A percentile compares a stretch with the other conserved stretches of the same genome.
phyloP scores from a whole-genome alignment of 106 monocot genomes.

The Acorus gramineus region DNA sequence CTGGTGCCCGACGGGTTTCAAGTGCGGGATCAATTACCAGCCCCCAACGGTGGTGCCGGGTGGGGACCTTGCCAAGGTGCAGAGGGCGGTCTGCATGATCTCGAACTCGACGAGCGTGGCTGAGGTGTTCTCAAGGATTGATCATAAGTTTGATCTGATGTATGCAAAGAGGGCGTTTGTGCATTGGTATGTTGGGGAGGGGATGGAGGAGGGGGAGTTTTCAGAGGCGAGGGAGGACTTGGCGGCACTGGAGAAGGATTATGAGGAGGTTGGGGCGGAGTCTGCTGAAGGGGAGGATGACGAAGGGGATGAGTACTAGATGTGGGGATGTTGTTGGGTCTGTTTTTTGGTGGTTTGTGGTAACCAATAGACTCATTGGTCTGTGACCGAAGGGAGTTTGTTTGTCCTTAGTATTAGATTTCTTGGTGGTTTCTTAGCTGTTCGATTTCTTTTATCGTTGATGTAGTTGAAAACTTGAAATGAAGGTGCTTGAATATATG shows the following conservation, averaged over 20 bases:
- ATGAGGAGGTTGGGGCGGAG: slow-evolving; percentile 12
- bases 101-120: slow-evolving; percentile 16
- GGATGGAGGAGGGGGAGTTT: slow-evolving; percentile 18
- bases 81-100: slow-evolving; percentile 16
- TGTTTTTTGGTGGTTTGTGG: neutral
- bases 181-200: slow-evolving; percentile 16
- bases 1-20: slow-evolving; percentile 20
- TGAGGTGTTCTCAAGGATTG: slow-evolving; percentile 14
- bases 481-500: too few species aligned
- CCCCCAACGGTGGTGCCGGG: slow-evolving; percentile 11
- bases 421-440: too few species aligned
- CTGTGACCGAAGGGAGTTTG: neutral
- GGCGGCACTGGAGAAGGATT: slow-evolving; percentile 22
- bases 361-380: neutral
- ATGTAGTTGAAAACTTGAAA: too few species aligned
- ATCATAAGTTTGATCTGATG: slow-evolving; percentile 17
- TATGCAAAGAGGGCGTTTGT: slow-evolving; percentile 13
- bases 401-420: neutral
- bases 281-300: slow-evolving; percentile 7
- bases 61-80: slow-evolving; percentile 15
- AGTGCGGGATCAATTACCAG: slow-evolving; percentile 19
- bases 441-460: too few species aligned
- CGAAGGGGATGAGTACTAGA: slow-evolving; percentile 11
- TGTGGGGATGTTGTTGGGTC: too few species aligned
- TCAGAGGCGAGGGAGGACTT: slow-evolving; percentile 16